Percentiles rank a stretch among this genome's conserved stretches.
These are phyloP conservation scores for Kokia cookei DNA, from an alignment of 441 rosid species.

Conservation along the genomic window DNA sequence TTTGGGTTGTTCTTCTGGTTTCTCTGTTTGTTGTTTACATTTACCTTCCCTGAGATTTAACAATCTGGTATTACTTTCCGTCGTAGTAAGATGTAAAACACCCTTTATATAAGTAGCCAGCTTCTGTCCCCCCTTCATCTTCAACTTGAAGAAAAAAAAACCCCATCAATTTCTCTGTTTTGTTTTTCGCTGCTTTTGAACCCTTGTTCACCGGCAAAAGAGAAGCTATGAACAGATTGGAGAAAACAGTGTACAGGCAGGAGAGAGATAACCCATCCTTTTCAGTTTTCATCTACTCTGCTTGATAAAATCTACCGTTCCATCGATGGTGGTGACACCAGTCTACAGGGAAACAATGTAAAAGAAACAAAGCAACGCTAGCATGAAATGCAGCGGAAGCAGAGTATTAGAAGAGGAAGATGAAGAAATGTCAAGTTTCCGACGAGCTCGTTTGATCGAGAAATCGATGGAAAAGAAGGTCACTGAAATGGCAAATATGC, in stretches of 20 bases:
- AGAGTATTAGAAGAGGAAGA: constrained; percentile 1
- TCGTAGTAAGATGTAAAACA: too few relatives aligned
- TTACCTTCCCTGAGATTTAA: too few relatives aligned
- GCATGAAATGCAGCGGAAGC: constrained; percentile 2
- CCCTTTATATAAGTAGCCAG: too few relatives aligned
- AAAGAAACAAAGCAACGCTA: constrained; percentile 34
- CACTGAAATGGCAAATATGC: constrained; percentile 9
- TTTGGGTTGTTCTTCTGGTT: too few relatives aligned
- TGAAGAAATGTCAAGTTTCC: constrained; percentile 17
- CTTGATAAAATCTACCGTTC: constrained; percentile 92
- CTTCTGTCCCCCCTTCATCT: too few relatives aligned
- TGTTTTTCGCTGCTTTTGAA: too few relatives aligned
- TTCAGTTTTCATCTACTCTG: constrained; percentile 82
- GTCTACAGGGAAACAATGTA: constrained; percentile 23
- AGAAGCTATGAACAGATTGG: constrained; percentile 31
- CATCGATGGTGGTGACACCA: constrained; percentile 42
- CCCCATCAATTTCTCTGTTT: too few relatives aligned
- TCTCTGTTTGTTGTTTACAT: too few relatives aligned
- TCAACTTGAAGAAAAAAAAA: too few relatives aligned
- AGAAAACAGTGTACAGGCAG: constrained; percentile 16
- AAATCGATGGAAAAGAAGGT: constrained; percentile 36
- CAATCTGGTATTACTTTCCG: too few relatives aligned
- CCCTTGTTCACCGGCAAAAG: background rate
- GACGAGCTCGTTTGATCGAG: constrained; percentile 26
- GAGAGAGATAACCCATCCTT: constrained; percentile 56